Conservation (phyloP, 495 filamentous ascomycete species). For the Cercophora sp. region DNA sequence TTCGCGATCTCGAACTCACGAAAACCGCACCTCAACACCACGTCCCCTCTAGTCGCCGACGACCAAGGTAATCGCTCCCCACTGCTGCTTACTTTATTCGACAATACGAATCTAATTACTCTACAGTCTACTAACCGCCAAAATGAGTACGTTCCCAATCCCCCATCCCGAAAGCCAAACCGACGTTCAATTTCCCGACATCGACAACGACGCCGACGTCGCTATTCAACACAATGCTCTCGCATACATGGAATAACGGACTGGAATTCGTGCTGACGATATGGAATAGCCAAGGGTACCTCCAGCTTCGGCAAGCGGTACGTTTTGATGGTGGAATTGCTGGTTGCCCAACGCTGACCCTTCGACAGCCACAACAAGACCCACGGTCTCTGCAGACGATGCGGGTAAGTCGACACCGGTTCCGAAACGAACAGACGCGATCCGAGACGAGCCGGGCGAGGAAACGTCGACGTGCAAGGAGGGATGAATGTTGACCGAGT, state of each 20-base stretch:
- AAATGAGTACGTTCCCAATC: conserved; percentile 38
- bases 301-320: conserved; percentile 90
- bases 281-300: conserved; percentile 73
- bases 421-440: too few species aligned
- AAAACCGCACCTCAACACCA: conserved; percentile 30
- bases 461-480: conserved; percentile 1
- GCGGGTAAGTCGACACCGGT: conserved; percentile 71
- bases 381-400: conserved; percentile 98
- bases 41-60: conserved; percentile 28
- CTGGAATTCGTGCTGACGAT: conserved; percentile 30
- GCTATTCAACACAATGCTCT: neutral
- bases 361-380: conserved; percentile 85
- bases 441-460: too few species aligned
- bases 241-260: too few species aligned
- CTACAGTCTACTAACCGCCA: conserved; percentile 33
- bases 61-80: conserved; percentile 28
- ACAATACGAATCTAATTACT: conserved; percentile 18
- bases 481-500: conserved; percentile 19
- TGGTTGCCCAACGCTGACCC: conserved; percentile 16
- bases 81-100: too few species aligned
- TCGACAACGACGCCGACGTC: conserved; percentile 1
- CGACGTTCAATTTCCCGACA: neutral
- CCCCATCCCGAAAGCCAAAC: neutral
- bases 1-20: conserved; percentile 30
- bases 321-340: conserved; percentile 9